phyloP scores from a whole-genome alignment of 169 alveolate genomes.

The Plasmodium sp. region DNA sequence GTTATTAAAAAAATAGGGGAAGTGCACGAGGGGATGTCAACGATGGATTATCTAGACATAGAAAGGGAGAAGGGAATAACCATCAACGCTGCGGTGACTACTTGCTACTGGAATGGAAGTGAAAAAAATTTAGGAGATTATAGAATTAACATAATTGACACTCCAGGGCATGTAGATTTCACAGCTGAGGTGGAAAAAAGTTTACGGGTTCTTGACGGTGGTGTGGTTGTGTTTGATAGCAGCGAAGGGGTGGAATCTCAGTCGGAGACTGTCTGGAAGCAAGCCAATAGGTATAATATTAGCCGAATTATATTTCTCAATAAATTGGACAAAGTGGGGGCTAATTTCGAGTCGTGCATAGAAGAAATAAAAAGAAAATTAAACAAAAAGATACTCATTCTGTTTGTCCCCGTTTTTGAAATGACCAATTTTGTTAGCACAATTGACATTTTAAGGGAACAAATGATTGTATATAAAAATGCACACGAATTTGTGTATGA shows the following conservation, averaged over 20 bases:
- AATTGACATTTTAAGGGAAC: constrained; percentile 87
- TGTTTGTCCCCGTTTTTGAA: constrained; percentile 93
- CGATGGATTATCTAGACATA: constrained; percentile 96
- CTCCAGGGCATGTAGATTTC: constrained; percentile 98
- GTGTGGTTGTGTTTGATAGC: constrained; percentile 96
- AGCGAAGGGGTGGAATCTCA: constrained; percentile 97
- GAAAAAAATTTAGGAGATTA: constrained; percentile 82
- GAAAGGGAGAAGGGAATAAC: constrained; percentile 98
- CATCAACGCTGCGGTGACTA: constrained; percentile 96
- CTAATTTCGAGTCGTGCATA: constrained; percentile 88
- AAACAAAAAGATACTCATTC: constrained; percentile 90
- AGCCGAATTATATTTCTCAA: constrained; percentile 94
- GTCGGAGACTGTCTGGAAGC: constrained; percentile 95
- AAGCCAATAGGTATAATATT: constrained; percentile 91
- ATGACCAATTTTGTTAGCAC: constrained; percentile 89
- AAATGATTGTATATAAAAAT: constrained; percentile 75
- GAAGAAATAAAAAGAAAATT: constrained; percentile 89
- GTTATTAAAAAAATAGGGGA: constrained; percentile 90
- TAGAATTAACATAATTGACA: constrained; percentile 96
- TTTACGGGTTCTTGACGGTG: constrained; percentile 97
- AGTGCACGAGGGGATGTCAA: constrained; percentile 93
- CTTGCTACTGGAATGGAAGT: constrained; percentile 94
- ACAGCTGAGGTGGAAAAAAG: constrained; percentile 96
- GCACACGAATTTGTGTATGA: constrained; percentile 68
- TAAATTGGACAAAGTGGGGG: constrained; percentile 96